Conservation (phyloP, 495 filamentous ascomycete genomes). For the Tuber indicum region DNA sequence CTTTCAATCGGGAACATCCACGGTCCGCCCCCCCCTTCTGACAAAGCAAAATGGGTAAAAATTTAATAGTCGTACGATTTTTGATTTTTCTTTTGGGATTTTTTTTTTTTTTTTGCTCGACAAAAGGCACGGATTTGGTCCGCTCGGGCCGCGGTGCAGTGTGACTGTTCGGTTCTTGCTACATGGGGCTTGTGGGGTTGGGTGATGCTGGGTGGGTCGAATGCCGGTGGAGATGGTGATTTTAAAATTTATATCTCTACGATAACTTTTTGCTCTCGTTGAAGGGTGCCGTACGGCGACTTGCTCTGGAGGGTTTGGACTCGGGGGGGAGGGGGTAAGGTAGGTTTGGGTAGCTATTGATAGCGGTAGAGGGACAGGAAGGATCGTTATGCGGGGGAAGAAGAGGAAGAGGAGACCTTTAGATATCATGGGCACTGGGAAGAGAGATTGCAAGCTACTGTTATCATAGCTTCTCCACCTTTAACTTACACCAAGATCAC, state of each 20-base stretch:
- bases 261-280: not conserved
- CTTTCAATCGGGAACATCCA: not conserved
- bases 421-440: not conserved
- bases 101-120: not conserved
- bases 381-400: not conserved
- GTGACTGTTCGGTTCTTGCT: not conserved
- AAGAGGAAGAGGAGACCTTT: not conserved
- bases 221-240: not conserved
- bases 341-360: not conserved
- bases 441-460: not conserved
- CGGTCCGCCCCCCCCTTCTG: not conserved
- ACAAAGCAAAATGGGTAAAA: not conserved
- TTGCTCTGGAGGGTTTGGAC: not conserved
- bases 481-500: not conserved
- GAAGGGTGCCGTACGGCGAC: too few species aligned
- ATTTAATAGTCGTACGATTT: not conserved
- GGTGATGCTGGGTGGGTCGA: not conserved
- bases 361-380: not conserved
- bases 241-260: not conserved
- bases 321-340: not conserved
- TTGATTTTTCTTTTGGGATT: not conserved
- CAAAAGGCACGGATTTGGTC: not conserved
- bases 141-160: not conserved
- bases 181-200: not conserved
- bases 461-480: not conserved